Conservation (phyloP, 306 rosid species). For the Vigna angularis region DNA sequence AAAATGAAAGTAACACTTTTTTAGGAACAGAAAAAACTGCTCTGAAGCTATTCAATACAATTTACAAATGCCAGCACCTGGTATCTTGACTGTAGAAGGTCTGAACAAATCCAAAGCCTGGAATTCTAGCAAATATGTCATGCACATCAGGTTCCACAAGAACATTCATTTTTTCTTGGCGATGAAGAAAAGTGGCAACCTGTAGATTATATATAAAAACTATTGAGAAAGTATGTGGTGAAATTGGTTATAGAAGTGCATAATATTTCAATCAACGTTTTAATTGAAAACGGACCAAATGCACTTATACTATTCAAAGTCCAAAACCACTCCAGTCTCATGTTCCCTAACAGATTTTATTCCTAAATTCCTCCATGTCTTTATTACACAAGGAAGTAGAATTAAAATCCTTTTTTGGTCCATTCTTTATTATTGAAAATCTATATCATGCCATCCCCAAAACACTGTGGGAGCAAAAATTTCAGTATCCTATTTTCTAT, state of each 20-base stretch:
- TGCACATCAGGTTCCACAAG: constrained; percentile 98
- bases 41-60: constrained; percentile 18
- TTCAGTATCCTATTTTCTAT: background rate
- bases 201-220: constrained; percentile 46
- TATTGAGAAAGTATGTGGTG: constrained; percentile 31
- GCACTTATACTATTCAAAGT: constrained; percentile 16
- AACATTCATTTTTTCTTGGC: constrained; percentile 90
- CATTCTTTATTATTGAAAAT: constrained; percentile 29
- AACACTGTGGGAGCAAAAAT: background rate
- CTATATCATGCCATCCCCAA: constrained; percentile 4
- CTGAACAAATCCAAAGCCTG: constrained; percentile 98
- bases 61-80: constrained; percentile 60
- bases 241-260: constrained; percentile 19
- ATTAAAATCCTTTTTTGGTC: background rate
- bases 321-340: constrained; percentile 14
- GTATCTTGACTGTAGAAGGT: constrained; percentile 96
- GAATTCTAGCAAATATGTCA: constrained; percentile 90
- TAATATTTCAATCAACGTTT: constrained; percentile 14
- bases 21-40: constrained; percentile 20
- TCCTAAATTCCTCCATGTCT: constrained; percentile 17
- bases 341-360: constrained; percentile 21
- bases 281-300: background rate
- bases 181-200: constrained; percentile 80
- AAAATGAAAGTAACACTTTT: constrained; percentile 35
- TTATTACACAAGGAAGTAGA: constrained; percentile 24